Percentiles rank a stretch among this genome's conserved stretches.
phyloP scores from a whole-genome alignment of 2,329 filamentous ascomycete species.

The Colletotrichum lini region DNA sequence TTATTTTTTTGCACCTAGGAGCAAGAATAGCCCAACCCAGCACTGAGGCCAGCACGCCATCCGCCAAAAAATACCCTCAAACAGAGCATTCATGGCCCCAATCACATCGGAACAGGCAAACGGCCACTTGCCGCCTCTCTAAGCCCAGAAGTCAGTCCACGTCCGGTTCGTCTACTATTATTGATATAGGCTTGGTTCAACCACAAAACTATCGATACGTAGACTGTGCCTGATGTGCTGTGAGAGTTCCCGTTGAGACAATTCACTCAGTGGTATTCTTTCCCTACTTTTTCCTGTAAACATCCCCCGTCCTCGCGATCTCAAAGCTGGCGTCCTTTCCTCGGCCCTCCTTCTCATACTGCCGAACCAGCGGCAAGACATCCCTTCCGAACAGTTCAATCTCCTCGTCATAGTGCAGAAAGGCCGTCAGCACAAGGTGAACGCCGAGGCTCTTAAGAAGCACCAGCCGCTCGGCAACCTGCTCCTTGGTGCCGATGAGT shows the following conservation, averaged over 20 bases:
- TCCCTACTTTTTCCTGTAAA: slow-evolving; percentile 53
- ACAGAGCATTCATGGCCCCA: no score
- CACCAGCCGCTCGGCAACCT: slow-evolving; percentile 65
- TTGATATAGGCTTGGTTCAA: no score
- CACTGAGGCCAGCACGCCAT: no score
- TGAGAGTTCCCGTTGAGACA: neutral
- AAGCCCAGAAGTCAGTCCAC: no score
- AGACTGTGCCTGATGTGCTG: neutral
- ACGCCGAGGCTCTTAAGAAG: slow-evolving; percentile 61
- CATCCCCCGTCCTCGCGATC: slow-evolving; percentile 62
- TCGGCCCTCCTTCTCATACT: slow-evolving; percentile 62
- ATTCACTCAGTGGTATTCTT: no score
- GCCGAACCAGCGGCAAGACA: slow-evolving; percentile 62
- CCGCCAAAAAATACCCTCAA: no score
- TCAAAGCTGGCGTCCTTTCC: slow-evolving; percentile 63
- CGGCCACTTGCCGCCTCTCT: no score
- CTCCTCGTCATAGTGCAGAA: slow-evolving; percentile 67
- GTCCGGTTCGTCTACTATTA: no score
- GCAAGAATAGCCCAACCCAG: no score
- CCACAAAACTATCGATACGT: neutral
- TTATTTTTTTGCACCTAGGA: no score
- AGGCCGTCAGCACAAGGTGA: slow-evolving; percentile 61
- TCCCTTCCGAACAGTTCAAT: slow-evolving; percentile 63
- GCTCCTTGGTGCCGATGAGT: slow-evolving; percentile 65
- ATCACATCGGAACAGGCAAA: no score